phyloP scores from a whole-genome alignment of 2,329 filamentous ascomycete genomes.

The Parasarocladium wereldwijsianum region DNA sequence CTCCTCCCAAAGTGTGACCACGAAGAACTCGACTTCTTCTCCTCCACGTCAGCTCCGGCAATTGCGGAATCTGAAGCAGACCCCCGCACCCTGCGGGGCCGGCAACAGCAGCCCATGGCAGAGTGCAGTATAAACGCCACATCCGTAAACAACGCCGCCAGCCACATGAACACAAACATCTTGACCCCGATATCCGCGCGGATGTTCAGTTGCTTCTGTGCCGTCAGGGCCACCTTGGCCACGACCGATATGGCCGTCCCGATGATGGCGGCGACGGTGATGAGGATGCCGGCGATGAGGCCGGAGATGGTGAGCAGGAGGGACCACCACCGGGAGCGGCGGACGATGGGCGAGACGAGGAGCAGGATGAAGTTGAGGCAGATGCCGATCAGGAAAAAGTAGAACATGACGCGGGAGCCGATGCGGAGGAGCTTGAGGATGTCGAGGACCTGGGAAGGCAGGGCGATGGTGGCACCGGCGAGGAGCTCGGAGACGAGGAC shows the following conservation, averaged over 20 bases:
- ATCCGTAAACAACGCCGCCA: slow-evolving; percentile 51
- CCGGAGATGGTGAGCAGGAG: slow-evolving; percentile 54
- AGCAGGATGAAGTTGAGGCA: slow-evolving; percentile 60
- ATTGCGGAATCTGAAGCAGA: slow-evolving; percentile 3
- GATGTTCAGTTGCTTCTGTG: slow-evolving; percentile 64
- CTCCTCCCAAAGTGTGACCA: slow-evolving; percentile 16
- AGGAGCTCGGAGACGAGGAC: slow-evolving; percentile 71
- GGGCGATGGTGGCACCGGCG: slow-evolving; percentile 65
- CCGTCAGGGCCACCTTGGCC: slow-evolving; percentile 62
- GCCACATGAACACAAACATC: slow-evolving; percentile 88
- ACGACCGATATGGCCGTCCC: slow-evolving; percentile 75
- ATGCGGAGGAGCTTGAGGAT: slow-evolving; percentile 61
- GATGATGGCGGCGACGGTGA: slow-evolving; percentile 55
- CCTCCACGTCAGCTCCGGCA: slow-evolving; percentile 7
- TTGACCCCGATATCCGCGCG: slow-evolving; percentile 49
- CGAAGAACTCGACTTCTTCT: slow-evolving; percentile 10
- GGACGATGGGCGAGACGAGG: slow-evolving; percentile 43
- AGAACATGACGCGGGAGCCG: slow-evolving; percentile 78
- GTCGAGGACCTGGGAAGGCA: slow-evolving; percentile 58
- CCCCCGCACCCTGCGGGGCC: slow-evolving; percentile 10
- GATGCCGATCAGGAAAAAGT: slow-evolving; percentile 61
- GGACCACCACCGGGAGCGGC: slow-evolving; percentile 45
- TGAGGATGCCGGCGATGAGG: slow-evolving; percentile 51
- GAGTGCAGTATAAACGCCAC: slow-evolving; percentile 61
- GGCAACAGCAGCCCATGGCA: slow-evolving; percentile 64